A percentile compares a stretch with the other conserved stretches of the same genome.
phyloP scores from a whole-genome alignment of 371 early-diverging fungal genomes.

The Lichtheimia corymbifera region DNA sequence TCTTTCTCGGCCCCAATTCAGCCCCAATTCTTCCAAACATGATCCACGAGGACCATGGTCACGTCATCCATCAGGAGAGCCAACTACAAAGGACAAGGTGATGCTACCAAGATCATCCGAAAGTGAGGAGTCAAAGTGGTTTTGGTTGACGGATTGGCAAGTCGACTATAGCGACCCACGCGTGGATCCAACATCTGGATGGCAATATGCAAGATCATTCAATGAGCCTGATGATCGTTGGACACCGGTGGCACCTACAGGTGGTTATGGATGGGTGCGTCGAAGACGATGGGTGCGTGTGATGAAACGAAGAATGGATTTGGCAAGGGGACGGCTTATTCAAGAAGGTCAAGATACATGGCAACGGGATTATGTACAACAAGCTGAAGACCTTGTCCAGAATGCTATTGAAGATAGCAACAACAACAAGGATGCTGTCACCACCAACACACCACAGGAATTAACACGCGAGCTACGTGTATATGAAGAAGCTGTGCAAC shows the following conservation, averaged over 20 bases:
- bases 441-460: background rate
- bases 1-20: slow-evolving; percentile 54
- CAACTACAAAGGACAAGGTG: slow-evolving; percentile 55
- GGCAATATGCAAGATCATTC: slow-evolving; percentile 71
- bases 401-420: slow-evolving; percentile 11
- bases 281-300: slow-evolving; percentile 79
- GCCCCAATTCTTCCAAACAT: slow-evolving; percentile 39
- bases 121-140: slow-evolving; percentile 54
- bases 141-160: slow-evolving; percentile 85
- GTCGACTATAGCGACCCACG: slow-evolving; percentile 66
- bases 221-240: slow-evolving; percentile 53
- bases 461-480: slow-evolving; percentile 39
- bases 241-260: slow-evolving; percentile 51
- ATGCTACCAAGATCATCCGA: slow-evolving; percentile 38
- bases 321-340: slow-evolving; percentile 29
- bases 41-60: slow-evolving; percentile 67
- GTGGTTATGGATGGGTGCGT: slow-evolving; percentile 67
- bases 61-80: slow-evolving; percentile 50
- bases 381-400: slow-evolving; percentile 45
- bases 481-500: slow-evolving; percentile 63
- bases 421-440: slow-evolving; percentile 9
- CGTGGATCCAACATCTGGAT: slow-evolving; percentile 62
- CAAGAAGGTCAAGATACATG: slow-evolving; percentile 9
- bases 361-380: slow-evolving; percentile 42
- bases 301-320: slow-evolving; percentile 67